phyloP scores from a whole-genome alignment of 331 rosid genomes.

The Quercus tomentella region DNA sequence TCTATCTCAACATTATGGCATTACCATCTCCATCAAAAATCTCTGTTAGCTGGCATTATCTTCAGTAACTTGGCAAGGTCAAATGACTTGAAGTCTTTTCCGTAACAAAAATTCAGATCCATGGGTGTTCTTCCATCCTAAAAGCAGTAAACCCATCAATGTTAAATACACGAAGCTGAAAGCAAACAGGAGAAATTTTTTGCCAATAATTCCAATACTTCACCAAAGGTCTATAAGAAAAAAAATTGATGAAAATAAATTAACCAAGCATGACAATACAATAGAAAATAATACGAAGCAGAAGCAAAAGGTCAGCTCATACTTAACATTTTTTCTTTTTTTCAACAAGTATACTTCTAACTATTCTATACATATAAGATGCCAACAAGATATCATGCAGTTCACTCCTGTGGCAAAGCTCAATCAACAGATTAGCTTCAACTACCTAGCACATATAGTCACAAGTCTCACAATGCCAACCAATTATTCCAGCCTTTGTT shows the following conservation, averaged over 20 bases:
- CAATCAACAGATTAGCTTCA: not conserved
- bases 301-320: not conserved
- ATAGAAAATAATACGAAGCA: not conserved
- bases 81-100: constrained; percentile 82
- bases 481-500: no score
- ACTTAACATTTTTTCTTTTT: no score
- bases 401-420: no score
- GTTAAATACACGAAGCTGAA: not conserved
- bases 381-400: not conserved
- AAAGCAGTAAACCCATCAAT: constrained; percentile 1
- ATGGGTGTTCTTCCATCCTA: constrained; percentile 86
- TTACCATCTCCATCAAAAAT: constrained; percentile 19
- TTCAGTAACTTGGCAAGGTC: constrained; percentile 76
- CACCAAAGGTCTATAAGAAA: not conserved
- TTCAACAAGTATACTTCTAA: no score
- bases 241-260: not conserved
- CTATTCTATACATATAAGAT: no score
- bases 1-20: constrained; percentile 7
- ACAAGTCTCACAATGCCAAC: no score
- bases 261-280: not conserved
- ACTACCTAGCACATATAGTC: no score
- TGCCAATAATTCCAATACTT: not conserved
- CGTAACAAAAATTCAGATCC: constrained; percentile 79
- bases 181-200: not conserved
- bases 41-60: constrained; percentile 38